Evolutionary conservation across 2,329 filamentous ascomycete genomes (phyloP).

Genomic region (Phaeosphaeriaceae sp.): DNA sequence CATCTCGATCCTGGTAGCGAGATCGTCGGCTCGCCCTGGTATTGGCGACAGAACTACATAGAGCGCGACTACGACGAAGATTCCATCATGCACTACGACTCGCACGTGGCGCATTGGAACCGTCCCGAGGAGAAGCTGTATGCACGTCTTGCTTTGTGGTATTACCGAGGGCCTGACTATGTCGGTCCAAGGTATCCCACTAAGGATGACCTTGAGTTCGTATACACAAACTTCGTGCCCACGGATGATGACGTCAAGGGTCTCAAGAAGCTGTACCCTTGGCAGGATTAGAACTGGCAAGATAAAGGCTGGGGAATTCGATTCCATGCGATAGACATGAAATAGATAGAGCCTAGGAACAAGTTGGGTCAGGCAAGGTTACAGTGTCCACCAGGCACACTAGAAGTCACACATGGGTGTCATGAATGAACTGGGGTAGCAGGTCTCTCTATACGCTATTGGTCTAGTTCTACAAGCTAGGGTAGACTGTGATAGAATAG

Average conservation of each 20-base stretch:
- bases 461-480: too few species aligned
- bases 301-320: too few species aligned
- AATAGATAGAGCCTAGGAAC: too few species aligned
- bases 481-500: too few species aligned
- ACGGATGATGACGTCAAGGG: neutral
- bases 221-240: neutral
- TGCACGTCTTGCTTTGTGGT: neutral
- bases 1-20: conserved; percentile 1
- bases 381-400: too few species aligned
- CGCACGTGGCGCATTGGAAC: neutral
- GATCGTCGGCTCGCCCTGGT: neutral
- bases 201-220: neutral
- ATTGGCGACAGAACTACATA: conserved; percentile 1
- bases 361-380: too few species aligned
- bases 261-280: conserved; percentile 1
- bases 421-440: too few species aligned
- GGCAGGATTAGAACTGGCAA: neutral
- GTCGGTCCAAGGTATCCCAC: neutral
- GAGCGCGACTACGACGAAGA: conserved; percentile 1
- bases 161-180: neutral
- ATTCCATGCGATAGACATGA: too few species aligned
- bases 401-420: too few species aligned
- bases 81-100: conserved; percentile 6
- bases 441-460: too few species aligned
- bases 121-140: neutral